Conservation (phyloP, 306 rosid species). For the Hylodesmum podocarpum region DNA sequence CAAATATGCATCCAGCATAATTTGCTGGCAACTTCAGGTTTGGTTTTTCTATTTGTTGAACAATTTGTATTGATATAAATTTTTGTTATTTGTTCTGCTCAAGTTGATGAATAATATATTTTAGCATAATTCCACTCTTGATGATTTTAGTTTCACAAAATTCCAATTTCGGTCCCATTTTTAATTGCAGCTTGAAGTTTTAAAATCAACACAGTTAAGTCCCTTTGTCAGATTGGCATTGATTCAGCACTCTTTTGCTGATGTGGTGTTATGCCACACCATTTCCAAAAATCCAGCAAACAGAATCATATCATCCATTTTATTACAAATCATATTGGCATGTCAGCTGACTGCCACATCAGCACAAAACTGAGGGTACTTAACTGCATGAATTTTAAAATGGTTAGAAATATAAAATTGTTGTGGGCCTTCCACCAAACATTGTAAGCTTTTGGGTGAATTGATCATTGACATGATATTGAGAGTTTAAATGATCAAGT, state of each 20-base stretch:
- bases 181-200: background rate
- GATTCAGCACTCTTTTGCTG: background rate
- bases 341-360: background rate
- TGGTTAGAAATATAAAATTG: background rate
- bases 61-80: slow-evolving; percentile 7
- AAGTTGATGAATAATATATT: background rate
- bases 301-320: background rate
- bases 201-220: background rate
- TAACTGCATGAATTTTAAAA: background rate
- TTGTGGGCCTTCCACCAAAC: background rate
- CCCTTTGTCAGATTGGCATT: background rate
- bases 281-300: background rate
- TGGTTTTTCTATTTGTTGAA: slow-evolving; percentile 17
- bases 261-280: background rate
- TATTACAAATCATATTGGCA: background rate
- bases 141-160: background rate
- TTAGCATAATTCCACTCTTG: background rate
- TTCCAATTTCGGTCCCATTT: background rate
- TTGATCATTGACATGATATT: background rate
- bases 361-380: background rate
- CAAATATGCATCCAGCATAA: slow-evolving; percentile 85
- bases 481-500: background rate
- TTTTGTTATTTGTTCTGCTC: background rate
- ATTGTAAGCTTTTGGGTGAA: background rate
- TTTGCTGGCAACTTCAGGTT: slow-evolving; percentile 91